Conservation (phyloP, 2,329 filamentous ascomycete species). For the Coleophoma crateriformis region DNA sequence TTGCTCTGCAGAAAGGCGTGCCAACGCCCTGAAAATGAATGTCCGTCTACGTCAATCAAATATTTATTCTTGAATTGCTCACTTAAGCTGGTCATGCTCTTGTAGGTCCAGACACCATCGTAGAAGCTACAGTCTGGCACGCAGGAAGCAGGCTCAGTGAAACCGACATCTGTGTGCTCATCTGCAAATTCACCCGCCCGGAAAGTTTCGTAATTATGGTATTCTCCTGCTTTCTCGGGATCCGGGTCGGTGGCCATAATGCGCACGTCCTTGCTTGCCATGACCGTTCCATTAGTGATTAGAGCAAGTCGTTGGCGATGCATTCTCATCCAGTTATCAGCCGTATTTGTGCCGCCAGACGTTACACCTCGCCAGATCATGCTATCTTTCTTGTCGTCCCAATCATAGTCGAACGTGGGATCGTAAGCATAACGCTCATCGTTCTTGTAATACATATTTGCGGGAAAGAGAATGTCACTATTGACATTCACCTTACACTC, state of each 20-base stretch:
- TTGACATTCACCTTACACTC: slow-evolving; percentile 59
- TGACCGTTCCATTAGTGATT: slow-evolving; percentile 45
- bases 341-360: slow-evolving; percentile 48
- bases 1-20: slow-evolving; percentile 64
- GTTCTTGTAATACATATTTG: slow-evolving; percentile 57
- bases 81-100: slow-evolving; percentile 47
- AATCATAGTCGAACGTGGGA: slow-evolving; percentile 45
- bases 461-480: slow-evolving; percentile 59
- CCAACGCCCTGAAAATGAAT: slow-evolving; percentile 64
- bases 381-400: slow-evolving; percentile 49
- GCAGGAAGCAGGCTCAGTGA: slow-evolving; percentile 36
- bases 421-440: slow-evolving; percentile 56
- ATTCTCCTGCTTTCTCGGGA: slow-evolving; percentile 33
- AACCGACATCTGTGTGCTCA: slow-evolving; percentile 27
- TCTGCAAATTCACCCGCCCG: slow-evolving; percentile 29
- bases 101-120: slow-evolving; percentile 40
- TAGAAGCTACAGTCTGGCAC: slow-evolving; percentile 38
- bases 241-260: slow-evolving; percentile 27
- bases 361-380: slow-evolving; percentile 62
- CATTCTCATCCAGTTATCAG: slow-evolving; percentile 47
- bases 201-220: slow-evolving; percentile 32
- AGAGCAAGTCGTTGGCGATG: slow-evolving; percentile 52
- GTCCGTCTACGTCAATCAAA: slow-evolving; percentile 72
- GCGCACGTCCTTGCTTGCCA: slow-evolving; percentile 31
- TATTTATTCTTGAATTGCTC: slow-evolving; percentile 60